phyloP scores from a whole-genome alignment of 2,329 filamentous ascomycete species.

The Fusarium phyllophilum region DNA sequence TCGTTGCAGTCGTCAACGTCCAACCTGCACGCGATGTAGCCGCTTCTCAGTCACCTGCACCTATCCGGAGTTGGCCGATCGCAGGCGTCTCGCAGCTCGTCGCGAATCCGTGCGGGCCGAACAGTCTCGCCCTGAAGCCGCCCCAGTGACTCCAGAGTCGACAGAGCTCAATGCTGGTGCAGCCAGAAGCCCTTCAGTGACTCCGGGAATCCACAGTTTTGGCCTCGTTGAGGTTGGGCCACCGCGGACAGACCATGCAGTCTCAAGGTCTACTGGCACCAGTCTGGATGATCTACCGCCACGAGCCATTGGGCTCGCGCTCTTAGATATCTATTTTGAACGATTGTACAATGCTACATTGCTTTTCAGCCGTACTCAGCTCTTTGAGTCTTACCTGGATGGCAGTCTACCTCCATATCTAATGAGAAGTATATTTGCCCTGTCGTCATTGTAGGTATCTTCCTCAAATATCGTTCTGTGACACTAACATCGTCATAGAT shows the following conservation, averaged over 20 bases:
- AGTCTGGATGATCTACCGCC: not conserved
- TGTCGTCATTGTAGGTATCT: not conserved
- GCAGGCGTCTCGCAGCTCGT: not conserved
- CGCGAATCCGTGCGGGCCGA: not conserved
- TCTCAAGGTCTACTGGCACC: accelerated
- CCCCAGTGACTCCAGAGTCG: not conserved
- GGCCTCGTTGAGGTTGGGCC: accelerated
- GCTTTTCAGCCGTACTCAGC: not conserved
- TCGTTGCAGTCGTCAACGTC: not conserved
- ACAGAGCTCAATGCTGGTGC: not conserved
- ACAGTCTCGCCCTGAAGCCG: not conserved
- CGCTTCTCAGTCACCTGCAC: not conserved
- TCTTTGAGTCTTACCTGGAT: not conserved
- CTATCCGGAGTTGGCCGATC: not conserved
- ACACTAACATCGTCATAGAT: not conserved
- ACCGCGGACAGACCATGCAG: not conserved
- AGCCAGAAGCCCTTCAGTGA: not conserved
- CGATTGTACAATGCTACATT: not conserved
- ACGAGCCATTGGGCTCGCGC: not conserved
- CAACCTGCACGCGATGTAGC: not conserved
- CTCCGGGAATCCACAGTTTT: not conserved
- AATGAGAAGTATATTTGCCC: not conserved
- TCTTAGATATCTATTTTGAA: not conserved
- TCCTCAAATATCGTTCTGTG: too few relatives aligned
- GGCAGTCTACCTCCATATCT: not conserved